These are phyloP conservation scores for Backusella australiensis DNA, from an alignment of 192 early-diverging fungal genomes.

Conservation along the genomic window DNA sequence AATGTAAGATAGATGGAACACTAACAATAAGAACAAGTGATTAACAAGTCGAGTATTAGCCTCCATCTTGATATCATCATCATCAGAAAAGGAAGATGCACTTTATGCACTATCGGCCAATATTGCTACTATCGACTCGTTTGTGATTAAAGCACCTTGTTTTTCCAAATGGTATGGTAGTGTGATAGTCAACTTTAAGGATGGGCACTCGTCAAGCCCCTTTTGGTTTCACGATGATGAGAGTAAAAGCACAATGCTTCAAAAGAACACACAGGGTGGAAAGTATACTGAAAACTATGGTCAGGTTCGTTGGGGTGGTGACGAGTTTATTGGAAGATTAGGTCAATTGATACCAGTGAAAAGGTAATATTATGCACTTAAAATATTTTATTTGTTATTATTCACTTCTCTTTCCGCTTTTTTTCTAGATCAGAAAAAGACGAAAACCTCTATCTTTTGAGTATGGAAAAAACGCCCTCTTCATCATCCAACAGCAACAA, in stretches of 20 bases:
- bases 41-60: not conserved
- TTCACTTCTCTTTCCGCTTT: not conserved
- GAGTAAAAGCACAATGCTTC: conserved; percentile 29
- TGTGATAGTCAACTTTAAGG: conserved; percentile 60
- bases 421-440: conserved; percentile 2
- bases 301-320: conserved; percentile 61
- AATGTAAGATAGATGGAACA: not conserved
- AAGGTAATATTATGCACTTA: conserved; percentile 17
- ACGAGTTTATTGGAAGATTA: conserved; percentile 63
- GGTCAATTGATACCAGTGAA: conserved; percentile 35
- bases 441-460: not conserved
- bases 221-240: conserved; percentile 79
- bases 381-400: not conserved
- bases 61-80: conserved; percentile 11
- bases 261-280: conserved; percentile 10
- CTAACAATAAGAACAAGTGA: not conserved
- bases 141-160: conserved; percentile 64
- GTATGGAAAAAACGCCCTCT: not conserved
- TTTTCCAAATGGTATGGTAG: conserved; percentile 70
- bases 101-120: conserved; percentile 65
- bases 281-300: conserved; percentile 26
- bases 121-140: conserved; percentile 53
- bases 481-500: not conserved
- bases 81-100: conserved; percentile 25
- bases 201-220: conserved; percentile 60